Conservation (phyloP, 2,329 filamentous ascomycete genomes). For the Furcasterigmium sp. region DNA sequence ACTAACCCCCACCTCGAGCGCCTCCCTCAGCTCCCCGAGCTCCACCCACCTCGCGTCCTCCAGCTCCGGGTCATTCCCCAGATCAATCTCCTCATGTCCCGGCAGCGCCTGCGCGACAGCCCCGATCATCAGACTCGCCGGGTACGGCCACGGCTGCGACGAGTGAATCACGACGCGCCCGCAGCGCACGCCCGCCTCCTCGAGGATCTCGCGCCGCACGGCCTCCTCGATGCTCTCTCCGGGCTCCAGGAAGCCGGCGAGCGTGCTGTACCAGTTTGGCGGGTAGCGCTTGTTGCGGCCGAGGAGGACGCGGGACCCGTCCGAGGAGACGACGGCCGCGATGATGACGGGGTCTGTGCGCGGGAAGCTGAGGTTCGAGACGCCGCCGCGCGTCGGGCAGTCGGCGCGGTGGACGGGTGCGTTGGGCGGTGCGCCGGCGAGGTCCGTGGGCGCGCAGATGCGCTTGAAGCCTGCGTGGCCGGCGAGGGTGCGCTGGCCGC, state of each 20-base stretch:
- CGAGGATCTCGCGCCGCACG: slow-evolving; percentile 78
- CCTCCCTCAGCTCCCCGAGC: slow-evolving; percentile 74
- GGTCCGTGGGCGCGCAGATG: slow-evolving; percentile 68
- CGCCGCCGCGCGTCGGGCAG: slow-evolving; percentile 75
- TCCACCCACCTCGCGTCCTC: slow-evolving; percentile 86
- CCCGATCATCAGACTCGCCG: slow-evolving; percentile 78
- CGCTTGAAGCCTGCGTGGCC: slow-evolving; percentile 78
- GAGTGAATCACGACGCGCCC: slow-evolving; percentile 78
- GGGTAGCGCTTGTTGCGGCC: slow-evolving; percentile 84
- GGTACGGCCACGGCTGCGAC: slow-evolving; percentile 84
- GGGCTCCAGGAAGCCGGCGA: slow-evolving; percentile 82
- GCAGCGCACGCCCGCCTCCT: slow-evolving; percentile 73
- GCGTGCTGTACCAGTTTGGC: slow-evolving; percentile 77
- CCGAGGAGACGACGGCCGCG: slow-evolving; percentile 80
- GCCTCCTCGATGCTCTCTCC: slow-evolving; percentile 83
- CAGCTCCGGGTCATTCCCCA: slow-evolving; percentile 87
- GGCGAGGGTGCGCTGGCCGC: slow-evolving; percentile 76
- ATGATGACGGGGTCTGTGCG: slow-evolving; percentile 94
- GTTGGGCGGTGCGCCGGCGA: slow-evolving; percentile 32
- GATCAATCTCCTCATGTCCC: slow-evolving; percentile 69
- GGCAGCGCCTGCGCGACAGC: slow-evolving; percentile 83
- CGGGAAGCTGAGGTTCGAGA: slow-evolving; percentile 90
- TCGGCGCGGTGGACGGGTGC: slow-evolving; percentile 51
- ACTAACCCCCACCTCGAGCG: slow-evolving; percentile 62
- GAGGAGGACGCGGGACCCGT: slow-evolving; percentile 73